Evolutionary conservation across 2,329 filamentous ascomycete species (phyloP).

Genomic region (Parastagonospora avenae): DNA sequence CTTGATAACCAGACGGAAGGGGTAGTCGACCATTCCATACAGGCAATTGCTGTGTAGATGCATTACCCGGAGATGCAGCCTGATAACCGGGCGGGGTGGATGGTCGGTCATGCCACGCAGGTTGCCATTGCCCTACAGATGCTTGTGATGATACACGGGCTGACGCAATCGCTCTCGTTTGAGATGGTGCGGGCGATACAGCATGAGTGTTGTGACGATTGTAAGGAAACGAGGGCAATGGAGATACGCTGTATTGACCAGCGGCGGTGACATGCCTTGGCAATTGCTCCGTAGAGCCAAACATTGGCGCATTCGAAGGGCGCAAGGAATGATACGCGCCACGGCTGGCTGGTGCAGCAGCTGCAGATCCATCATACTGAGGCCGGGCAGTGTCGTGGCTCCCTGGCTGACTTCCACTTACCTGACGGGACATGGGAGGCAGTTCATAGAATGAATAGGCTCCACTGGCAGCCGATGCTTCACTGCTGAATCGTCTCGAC

Average conservation of each 20-base stretch:
- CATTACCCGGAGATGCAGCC: no score
- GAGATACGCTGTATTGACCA: constrained; percentile 11
- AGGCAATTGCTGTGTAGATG: no score
- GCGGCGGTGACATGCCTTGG: neutral
- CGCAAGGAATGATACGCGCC: constrained; percentile 30
- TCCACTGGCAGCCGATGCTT: constrained; percentile 31
- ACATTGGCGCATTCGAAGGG: constrained; percentile 13
- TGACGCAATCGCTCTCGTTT: no score
- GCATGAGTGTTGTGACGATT: constrained; percentile 6
- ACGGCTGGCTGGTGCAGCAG: constrained; percentile 17
- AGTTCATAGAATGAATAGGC: constrained; percentile 42
- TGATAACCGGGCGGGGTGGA: no score
- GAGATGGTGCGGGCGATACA: neutral
- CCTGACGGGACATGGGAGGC: constrained; percentile 25
- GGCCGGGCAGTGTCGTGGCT: constrained; percentile 12
- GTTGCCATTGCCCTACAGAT: no score
- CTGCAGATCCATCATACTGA: constrained; percentile 29
- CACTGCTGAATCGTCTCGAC: constrained; percentile 25
- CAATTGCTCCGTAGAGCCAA: constrained; percentile 4
- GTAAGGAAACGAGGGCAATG: constrained; percentile 31
- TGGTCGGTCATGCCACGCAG: no score
- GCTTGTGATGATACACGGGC: no score
- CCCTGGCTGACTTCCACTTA: constrained; percentile 27
- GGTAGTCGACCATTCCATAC: no score
- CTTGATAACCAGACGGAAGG: no score